Percentiles rank a stretch among this genome's conserved stretches.
phyloP scores from a whole-genome alignment of 176 grass and related monocot species.

The Canna indica region DNA sequence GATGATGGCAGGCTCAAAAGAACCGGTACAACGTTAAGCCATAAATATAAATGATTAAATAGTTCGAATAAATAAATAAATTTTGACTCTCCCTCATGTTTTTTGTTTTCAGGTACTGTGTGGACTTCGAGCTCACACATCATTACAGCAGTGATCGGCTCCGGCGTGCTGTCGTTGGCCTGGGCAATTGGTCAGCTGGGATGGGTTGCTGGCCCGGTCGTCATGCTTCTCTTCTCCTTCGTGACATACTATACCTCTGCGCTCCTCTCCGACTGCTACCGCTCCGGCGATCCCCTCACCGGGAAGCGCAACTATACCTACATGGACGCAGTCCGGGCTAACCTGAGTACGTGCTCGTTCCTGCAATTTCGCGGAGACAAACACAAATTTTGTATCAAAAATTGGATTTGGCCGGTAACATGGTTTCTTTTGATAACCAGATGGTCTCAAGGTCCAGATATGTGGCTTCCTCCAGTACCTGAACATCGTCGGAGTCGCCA shows the following conservation, averaged over 20 bases:
- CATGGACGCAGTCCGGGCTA: conserved; percentile 77
- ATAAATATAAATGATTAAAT: no score
- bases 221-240: conserved; percentile 78
- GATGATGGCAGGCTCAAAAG: conserved; percentile 87
- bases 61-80: background rate
- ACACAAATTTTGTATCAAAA: background rate
- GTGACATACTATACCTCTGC: conserved; percentile 89
- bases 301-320: conserved; percentile 94
- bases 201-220: conserved; percentile 65
- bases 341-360: conserved; percentile 42
- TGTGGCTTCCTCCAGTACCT: conserved; percentile 87
- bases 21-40: no score
- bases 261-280: conserved; percentile 81
- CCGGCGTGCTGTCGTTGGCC: conserved; percentile 72
- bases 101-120: conserved; percentile 40
- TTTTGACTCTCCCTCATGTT: no score
- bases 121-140: conserved; percentile 92
- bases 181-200: conserved; percentile 95
- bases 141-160: conserved; percentile 90
- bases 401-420: background rate
- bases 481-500: conserved; percentile 91
- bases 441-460: conserved; percentile 81
- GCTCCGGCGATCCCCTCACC: conserved; percentile 47
- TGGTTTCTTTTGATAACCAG: conserved; percentile 28
- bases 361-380: no score